Conservation (phyloP, 805 yeast genomes). For the Candida anglica region DNA sequence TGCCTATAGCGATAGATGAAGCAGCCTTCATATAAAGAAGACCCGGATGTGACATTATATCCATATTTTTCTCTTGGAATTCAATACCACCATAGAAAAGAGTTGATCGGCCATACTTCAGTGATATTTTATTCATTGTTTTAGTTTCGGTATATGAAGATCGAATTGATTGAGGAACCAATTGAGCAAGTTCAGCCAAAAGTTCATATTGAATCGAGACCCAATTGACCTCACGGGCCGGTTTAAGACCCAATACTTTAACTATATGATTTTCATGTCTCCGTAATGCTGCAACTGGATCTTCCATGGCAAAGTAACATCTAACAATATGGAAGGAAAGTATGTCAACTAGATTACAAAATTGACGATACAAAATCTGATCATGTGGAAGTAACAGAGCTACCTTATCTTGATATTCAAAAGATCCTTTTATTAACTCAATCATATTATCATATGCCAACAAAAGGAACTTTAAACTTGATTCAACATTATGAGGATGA, state of each 20-base stretch:
- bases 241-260: conserved; percentile 19
- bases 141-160: too few species aligned
- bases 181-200: conserved; percentile 55
- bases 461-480: conserved; percentile 25
- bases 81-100: conserved; percentile 32
- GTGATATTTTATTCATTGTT: too few species aligned
- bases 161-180: conserved; percentile 42
- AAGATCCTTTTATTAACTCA: conserved; percentile 16
- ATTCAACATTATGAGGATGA: conserved; percentile 30
- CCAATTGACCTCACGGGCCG: conserved; percentile 42
- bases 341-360: conserved; percentile 53
- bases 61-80: conserved; percentile 15
- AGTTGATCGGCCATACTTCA: conserved; percentile 9
- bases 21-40: conserved; percentile 24
- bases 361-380: conserved; percentile 19
- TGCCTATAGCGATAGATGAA: too few species aligned
- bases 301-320: conserved; percentile 54
- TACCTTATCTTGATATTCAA: neutral
- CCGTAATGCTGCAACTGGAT: conserved; percentile 54
- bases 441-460: conserved; percentile 28
- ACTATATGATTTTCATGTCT: conserved; percentile 64
- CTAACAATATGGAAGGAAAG: conserved; percentile 61
- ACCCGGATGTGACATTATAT: conserved; percentile 26
- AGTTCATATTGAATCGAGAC: conserved; percentile 57
- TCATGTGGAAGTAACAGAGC: conserved; percentile 20